These are phyloP conservation scores for Pseudohyphozyma bogoriensis DNA, from an alignment of 768 basidiomycete genomes.

Conservation along the genomic window DNA sequence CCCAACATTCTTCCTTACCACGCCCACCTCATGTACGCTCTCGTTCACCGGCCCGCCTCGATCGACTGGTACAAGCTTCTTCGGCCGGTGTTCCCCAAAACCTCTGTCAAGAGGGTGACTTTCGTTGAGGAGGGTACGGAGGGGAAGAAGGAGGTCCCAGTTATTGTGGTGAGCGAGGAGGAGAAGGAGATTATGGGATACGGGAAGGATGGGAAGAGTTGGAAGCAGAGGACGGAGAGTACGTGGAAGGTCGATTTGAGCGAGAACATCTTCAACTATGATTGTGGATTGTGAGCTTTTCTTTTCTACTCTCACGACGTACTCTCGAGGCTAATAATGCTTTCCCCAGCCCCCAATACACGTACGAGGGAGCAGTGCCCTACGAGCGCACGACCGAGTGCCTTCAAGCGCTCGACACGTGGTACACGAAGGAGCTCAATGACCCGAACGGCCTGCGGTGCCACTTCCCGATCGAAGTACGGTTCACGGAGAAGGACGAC, in stretches of 20 bases:
- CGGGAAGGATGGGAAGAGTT: not conserved
- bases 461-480: constrained; percentile 86
- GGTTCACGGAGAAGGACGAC: constrained; percentile 78
- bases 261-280: constrained; percentile 78
- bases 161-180: not conserved
- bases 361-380: constrained; percentile 90
- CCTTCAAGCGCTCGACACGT: constrained; percentile 58
- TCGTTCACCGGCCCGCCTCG: constrained; percentile 26
- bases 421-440: constrained; percentile 57
- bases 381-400: constrained; percentile 56
- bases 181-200: not conserved
- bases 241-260: constrained; percentile 54
- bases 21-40: constrained; percentile 44
- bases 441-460: constrained; percentile 67
- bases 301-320: not conserved
- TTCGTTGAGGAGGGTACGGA: not conserved
- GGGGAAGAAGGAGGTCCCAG: not conserved
- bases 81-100: not conserved
- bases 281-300: constrained; percentile 50
- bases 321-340: not conserved
- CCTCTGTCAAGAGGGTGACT: too few species aligned
- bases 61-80: constrained; percentile 2
- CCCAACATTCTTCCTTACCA: constrained; percentile 54
- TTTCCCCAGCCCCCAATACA: constrained; percentile 45
- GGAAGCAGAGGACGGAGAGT: constrained; percentile 20